Evolutionary conservation across 2,329 filamentous ascomycete species (phyloP).

Genomic region (Xylariaceae sp.): DNA sequence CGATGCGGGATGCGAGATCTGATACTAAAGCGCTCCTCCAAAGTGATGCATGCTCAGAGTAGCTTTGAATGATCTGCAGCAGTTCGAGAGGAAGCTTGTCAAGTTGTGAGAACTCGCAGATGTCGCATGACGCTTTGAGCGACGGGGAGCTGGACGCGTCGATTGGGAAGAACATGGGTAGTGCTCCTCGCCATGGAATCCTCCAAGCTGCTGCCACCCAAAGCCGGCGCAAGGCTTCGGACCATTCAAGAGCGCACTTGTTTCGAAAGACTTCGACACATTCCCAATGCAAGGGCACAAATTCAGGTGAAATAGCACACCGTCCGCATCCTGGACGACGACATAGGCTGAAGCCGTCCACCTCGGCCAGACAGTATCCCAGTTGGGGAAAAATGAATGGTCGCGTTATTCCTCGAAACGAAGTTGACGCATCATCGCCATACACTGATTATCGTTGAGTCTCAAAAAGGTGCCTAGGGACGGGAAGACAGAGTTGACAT

Average conservation of each 20-base stretch:
- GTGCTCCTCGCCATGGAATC: constrained; percentile 6
- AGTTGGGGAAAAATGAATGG: constrained; percentile 5
- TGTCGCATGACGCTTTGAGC: constrained; percentile 2
- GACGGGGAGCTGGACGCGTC: not conserved
- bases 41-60: constrained; percentile 9
- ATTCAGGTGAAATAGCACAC: constrained; percentile 8
- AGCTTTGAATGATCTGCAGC: constrained; percentile 7
- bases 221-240: constrained; percentile 5
- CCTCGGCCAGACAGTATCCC: not conserved
- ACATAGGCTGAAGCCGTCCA: constrained; percentile 10
- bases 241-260: not conserved
- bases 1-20: constrained; percentile 5
- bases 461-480: not conserved
- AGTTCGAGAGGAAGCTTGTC: constrained; percentile 7
- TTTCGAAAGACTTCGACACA: constrained; percentile 9
- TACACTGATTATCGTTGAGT: constrained; percentile 6
- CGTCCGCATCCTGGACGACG: not conserved
- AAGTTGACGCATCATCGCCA: constrained; percentile 8
- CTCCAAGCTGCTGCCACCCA: constrained; percentile 10
- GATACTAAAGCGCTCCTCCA: constrained; percentile 4
- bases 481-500: not conserved
- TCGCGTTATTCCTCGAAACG: constrained; percentile 8
- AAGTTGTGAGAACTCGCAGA: constrained; percentile 4
- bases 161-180: not conserved
- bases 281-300: constrained; percentile 5